A percentile compares a stretch with the other conserved stretches of the same genome.
phyloP scores from a whole-genome alignment of 164 flowering plant species.

The Nymphaea thermarum region DNA sequence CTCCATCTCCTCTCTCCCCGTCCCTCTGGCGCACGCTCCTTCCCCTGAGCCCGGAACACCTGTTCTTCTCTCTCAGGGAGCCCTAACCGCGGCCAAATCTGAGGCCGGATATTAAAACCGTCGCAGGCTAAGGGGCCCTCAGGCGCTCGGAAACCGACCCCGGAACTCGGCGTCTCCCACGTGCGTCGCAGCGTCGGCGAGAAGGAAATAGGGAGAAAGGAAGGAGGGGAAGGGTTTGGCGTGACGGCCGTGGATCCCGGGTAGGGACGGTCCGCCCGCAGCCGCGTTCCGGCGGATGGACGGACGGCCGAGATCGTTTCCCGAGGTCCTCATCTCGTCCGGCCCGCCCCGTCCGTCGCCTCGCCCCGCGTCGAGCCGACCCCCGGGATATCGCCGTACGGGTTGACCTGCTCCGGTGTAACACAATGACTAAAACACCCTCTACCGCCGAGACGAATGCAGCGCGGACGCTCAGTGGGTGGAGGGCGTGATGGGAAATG shows the following conservation, averaged over 20 bases:
- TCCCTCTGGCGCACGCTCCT: background rate
- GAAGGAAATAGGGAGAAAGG: background rate
- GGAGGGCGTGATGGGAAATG: too few species aligned
- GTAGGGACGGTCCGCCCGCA: background rate
- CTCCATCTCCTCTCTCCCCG: conserved; percentile 5
- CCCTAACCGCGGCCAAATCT: background rate
- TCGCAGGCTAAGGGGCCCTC: background rate
- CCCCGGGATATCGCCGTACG: too few species aligned
- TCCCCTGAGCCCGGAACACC: too few species aligned
- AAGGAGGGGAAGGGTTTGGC: background rate
- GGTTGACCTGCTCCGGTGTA: too few species aligned
- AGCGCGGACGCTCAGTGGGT: too few species aligned
- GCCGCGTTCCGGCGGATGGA: background rate
- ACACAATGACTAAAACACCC: too few species aligned
- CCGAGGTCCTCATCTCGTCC: too few species aligned
- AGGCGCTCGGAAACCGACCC: background rate
- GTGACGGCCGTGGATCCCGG: background rate
- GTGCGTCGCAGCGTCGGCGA: background rate
- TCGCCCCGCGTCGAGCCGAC: too few species aligned
- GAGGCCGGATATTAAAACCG: background rate
- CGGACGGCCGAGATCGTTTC: background rate
- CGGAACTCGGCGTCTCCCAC: background rate
- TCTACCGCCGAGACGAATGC: too few species aligned
- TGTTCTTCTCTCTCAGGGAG: background rate
- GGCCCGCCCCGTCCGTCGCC: too few species aligned